Base-by-base conservation (phyloP, 2,329 filamentous ascomycete genomes). In the Dothiorella sarmentorum region DNA sequence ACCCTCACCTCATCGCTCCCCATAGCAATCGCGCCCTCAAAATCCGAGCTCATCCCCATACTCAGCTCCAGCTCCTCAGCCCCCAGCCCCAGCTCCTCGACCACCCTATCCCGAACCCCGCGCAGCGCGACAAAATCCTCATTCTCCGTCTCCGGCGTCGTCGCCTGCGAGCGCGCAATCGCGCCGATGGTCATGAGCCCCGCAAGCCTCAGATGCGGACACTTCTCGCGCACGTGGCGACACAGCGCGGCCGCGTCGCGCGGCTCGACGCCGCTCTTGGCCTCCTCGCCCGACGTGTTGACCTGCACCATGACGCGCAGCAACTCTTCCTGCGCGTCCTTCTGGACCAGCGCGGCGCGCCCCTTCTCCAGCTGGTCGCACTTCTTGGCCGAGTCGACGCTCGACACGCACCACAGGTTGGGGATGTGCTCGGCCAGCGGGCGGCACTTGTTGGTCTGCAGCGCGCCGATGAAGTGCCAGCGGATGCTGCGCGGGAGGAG, bases 31-130 rank as follows among this genome's bases (percentile, higher is more conserved):
- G 94, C 94, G 7, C 87, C 89, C 77, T 96, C 92, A 72, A 93
- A 99, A 73, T 99, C 94, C 68, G 90, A 86, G 71, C 91, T 97
- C 94, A 99, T 99, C 6, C 93, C 93, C 93, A 99, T 99, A 74
- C 92, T 97, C 74, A 97, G 73, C 78, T 97, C 91, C 66, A 97
- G 71, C 61, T 81, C 80, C n/a, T 77, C 75, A 15, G 78, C 71
- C 15, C 77, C 70, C 38, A 85, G 65, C 0, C 79, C 83, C 53
- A 92, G 68, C 64, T 86, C 87, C 68, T 75, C 69, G 2, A 80
- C 83, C 2, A 97, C 85, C 13, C 83, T 73, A 71, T 95, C 89
- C 58, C 90, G 79, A 70, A 89, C 86, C 67, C 87, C 81, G 52
- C 77, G 79, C 69, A 99, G 73, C 4, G 76, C 71, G 4, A 85